Conservation (phyloP, 2,329 filamentous ascomycete species). For the Aspergillus transmontanensis region DNA sequence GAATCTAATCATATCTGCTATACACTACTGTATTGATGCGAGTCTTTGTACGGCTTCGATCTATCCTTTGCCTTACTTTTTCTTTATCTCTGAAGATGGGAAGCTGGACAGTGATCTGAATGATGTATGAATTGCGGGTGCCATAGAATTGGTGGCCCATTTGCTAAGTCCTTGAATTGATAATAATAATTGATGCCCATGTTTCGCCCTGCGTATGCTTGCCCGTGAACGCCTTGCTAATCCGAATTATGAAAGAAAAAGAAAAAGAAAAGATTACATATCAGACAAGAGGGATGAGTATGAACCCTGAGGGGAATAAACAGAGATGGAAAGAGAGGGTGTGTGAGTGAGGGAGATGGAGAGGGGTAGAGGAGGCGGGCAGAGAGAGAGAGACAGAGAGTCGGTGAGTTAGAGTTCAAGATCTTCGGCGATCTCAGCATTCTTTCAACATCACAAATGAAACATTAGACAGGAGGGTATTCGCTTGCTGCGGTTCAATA, state of each 20-base stretch:
- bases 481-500: constrained; percentile 9
- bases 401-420: constrained; percentile 6
- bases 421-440: constrained; percentile 4
- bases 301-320: background rate
- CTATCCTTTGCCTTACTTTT: background rate
- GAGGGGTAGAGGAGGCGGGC: background rate
- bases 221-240: constrained; percentile 16
- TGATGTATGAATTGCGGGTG: background rate
- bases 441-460: constrained; percentile 9
- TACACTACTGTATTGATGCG: no score
- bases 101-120: background rate
- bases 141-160: background rate
- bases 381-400: background rate
- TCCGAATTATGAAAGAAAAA: constrained; percentile 1
- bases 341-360: no score
- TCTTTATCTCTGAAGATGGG: background rate
- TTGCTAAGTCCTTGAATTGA: background rate
- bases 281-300: background rate
- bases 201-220: constrained; percentile 8
- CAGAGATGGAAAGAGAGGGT: background rate
- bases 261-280: background rate
- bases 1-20: background rate
- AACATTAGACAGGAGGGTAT: constrained; percentile 13
- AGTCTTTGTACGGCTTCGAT: background rate
- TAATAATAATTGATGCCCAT: background rate